Evolutionary conservation across 192 early-diverging fungal species (phyloP), one percentile per base, ranked within the genome.

Genomic region (Spizellomyces sp.): DNA sequence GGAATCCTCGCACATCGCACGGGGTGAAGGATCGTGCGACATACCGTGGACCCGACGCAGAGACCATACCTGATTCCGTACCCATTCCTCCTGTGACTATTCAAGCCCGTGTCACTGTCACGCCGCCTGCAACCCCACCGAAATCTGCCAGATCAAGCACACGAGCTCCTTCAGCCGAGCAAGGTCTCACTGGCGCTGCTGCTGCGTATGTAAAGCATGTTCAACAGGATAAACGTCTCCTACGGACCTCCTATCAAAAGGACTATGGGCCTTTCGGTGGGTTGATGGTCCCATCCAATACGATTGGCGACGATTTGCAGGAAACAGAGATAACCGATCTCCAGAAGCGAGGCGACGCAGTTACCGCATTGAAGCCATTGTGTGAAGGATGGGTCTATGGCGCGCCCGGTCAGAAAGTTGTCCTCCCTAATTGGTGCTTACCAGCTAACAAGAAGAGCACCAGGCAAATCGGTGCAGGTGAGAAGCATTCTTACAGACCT

Each of bases 181-280:
- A 36, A 36, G 27, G 27, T 36, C 27, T 36, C 27, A 36, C 27
- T 36, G 27, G 27, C 27, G 27, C 27, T 36, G 27, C 27, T 36
- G 27, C 27, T 36, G 27, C 27, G 27, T 36, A 36, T 36, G 27
- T 36, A 36, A 36, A 36, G 27, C 27, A 36, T 36, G 27, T 36
- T 36, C 27, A 36, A 36, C 27, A 2, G 27, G 27, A 36, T 36
- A 36, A 45, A 5, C 61, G 61, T 17, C 61, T 62, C 6, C 46
- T 62, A 41, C 8, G 21, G 43, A 66, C 64, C 7, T 48, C 43
- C 43, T 66, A 66, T 22, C 64, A 66, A 50, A 66, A 8, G 0
- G 64, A 66, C 52, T 66, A 50, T 48, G 64, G 64, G 12, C 27
- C 43, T 5, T 19, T 54, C 17, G 50, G 50, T 19, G 50, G 50